phyloP scores from a whole-genome alignment of 2,329 filamentous ascomycete genomes.

The Aureobasidium namibiae region DNA sequence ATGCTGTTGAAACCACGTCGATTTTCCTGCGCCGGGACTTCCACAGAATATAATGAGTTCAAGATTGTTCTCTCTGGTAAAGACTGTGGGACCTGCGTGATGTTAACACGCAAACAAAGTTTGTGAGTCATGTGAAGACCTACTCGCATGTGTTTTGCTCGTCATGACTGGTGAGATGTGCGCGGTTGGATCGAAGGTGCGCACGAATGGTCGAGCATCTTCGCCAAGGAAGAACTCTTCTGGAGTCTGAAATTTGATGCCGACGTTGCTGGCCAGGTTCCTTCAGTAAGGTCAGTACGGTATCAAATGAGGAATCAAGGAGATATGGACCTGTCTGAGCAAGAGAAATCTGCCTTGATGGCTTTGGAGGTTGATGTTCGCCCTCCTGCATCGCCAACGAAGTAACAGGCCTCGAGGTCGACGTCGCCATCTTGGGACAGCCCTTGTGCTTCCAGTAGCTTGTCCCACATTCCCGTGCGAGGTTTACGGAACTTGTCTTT shows the following conservation, averaged over 20 bases:
- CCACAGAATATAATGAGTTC: constrained; percentile 84
- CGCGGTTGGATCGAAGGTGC: constrained; percentile 61
- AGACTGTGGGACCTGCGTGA: constrained; percentile 23
- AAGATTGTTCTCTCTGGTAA: constrained; percentile 54
- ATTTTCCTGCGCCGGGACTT: constrained; percentile 84
- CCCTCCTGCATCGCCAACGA: constrained; percentile 77
- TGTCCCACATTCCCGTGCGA: constrained; percentile 77
- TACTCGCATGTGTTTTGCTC: constrained; percentile 28
- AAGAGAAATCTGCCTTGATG: constrained; percentile 49
- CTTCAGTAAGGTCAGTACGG: constrained; percentile 31
- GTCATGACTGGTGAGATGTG: constrained; percentile 36
- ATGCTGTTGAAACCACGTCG: constrained; percentile 75
- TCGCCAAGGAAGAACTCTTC: constrained; percentile 83
- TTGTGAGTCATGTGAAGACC: constrained; percentile 13
- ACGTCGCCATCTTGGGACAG: constrained; percentile 43
- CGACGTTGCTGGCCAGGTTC: constrained; percentile 79
- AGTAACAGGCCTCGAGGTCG: constrained; percentile 66
- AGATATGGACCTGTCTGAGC: constrained; percentile 45
- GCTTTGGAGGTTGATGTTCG: constrained; percentile 34
- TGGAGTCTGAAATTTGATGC: constrained; percentile 72
- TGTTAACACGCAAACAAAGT: constrained; percentile 14
- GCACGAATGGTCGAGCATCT: constrained; percentile 54
- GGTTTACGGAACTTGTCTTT: constrained; percentile 83
- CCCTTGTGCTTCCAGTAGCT: constrained; percentile 47
- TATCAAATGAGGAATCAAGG: background rate